Evolutionary conservation across 805 yeast species (phyloP).

Genomic region (Kazachstania viticola): DNA sequence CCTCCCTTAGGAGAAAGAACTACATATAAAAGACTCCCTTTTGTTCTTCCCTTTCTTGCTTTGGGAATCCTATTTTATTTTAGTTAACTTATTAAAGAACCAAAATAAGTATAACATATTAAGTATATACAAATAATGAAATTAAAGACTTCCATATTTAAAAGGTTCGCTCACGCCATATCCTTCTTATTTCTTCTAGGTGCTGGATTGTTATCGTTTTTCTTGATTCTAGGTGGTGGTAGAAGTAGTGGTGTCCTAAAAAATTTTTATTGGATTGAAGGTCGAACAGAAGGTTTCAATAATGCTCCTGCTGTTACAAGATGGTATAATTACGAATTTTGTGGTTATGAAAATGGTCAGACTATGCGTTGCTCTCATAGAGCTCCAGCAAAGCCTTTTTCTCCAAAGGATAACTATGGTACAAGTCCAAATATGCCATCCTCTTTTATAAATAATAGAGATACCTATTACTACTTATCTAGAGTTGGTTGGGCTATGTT

Average conservation of each 20-base stretch:
- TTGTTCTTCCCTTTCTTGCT: too few relatives aligned
- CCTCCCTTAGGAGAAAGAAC: too few relatives aligned
- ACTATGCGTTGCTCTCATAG: constrained; percentile 41
- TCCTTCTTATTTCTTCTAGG: constrained; percentile 31
- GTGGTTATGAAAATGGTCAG: constrained; percentile 33
- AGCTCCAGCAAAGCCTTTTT: constrained; percentile 72
- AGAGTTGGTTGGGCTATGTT: constrained; percentile 59
- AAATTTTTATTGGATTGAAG: constrained; percentile 70
- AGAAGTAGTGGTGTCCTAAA: constrained; percentile 42
- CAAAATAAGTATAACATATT: too few relatives aligned
- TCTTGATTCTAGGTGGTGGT: constrained; percentile 57
- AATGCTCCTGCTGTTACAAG: constrained; percentile 38
- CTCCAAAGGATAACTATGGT: constrained; percentile 67
- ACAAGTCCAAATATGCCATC: constrained; percentile 42
- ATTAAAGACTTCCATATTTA: too few relatives aligned
- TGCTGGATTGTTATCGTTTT: constrained; percentile 43
- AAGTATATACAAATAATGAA: too few relatives aligned
- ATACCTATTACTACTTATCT: constrained; percentile 51
- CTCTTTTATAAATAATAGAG: constrained; percentile 36
- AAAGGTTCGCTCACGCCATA: constrained; percentile 20
- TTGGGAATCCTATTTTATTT: too few relatives aligned
- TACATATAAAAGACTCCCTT: too few relatives aligned
- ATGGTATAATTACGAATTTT: constrained; percentile 76
- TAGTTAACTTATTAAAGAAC: too few relatives aligned
- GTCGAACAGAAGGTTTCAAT: constrained; percentile 48